Conservation (phyloP, 83 land plant species). For the Diphasiastrum complanatum region DNA sequence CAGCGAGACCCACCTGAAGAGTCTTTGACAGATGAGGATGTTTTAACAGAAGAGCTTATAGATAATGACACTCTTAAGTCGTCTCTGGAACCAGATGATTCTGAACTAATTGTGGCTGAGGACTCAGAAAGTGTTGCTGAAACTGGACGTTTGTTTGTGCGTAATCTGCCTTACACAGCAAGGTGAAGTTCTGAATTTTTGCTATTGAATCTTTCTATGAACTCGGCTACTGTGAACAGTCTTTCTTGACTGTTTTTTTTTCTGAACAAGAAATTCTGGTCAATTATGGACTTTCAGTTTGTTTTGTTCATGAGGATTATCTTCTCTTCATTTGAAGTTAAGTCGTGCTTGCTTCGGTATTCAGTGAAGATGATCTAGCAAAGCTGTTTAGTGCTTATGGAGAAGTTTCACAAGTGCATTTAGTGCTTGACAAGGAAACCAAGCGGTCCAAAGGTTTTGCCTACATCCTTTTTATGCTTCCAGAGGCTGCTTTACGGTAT, state of each 20-base stretch:
- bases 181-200: slow-evolving; percentile 36
- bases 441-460: slow-evolving; percentile 81
- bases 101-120: slow-evolving; percentile 10
- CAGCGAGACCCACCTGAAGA: slow-evolving; percentile 8
- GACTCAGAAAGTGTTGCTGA: slow-evolving; percentile 42
- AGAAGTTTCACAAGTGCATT: slow-evolving; percentile 63
- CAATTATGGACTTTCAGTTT: background rate
- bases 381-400: slow-evolving; percentile 70
- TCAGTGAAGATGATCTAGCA: slow-evolving; percentile 84
- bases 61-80: too few species aligned
- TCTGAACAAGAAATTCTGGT: too few species aligned
- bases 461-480: slow-evolving; percentile 58
- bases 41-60: background rate
- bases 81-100: background rate
- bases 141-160: slow-evolving; percentile 77
- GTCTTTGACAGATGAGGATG: slow-evolving; percentile 7
- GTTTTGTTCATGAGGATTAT: background rate
- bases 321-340: slow-evolving; percentile 6
- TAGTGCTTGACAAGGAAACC: slow-evolving; percentile 78
- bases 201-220: too few species aligned
- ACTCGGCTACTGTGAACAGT: background rate
- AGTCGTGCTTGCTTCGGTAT: too few species aligned
- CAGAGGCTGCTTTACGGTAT: slow-evolving; percentile 90
- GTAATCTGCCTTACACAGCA: slow-evolving; percentile 87
- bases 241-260: too few species aligned